These are phyloP conservation scores for Hypoxylon sp. DNA, from an alignment of 2,329 filamentous ascomycete species.

Conservation along the genomic window DNA sequence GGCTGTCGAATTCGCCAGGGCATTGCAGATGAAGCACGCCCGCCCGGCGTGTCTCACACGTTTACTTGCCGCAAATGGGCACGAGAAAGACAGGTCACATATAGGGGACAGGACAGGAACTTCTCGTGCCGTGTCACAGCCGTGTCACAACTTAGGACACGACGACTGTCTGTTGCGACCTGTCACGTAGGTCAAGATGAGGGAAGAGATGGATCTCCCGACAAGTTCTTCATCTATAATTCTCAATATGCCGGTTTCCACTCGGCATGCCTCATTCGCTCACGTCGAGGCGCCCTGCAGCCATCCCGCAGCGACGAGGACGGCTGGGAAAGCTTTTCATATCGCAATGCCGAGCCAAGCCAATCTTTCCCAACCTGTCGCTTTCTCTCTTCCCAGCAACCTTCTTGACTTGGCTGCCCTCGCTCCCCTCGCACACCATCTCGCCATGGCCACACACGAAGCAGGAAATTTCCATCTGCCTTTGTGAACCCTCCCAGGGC, in stretches of 20 bases:
- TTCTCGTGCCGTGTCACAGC: conserved; percentile 17
- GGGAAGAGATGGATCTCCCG: conserved; percentile 36
- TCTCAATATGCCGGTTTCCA: conserved; percentile 32
- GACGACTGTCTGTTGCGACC: conserved; percentile 27
- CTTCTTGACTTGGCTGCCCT: too few relatives aligned
- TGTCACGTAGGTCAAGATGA: conserved; percentile 39
- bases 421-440: conserved; percentile 3
- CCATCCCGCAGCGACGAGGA: conserved; percentile 26
- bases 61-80: conserved; percentile 36
- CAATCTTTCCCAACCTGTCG: conserved; percentile 15
- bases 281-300: conserved; percentile 22
- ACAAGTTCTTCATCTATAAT: conserved; percentile 34
- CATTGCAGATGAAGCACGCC: conserved; percentile 18
- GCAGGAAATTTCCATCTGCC: conserved; percentile 4
- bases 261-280: conserved; percentile 35
- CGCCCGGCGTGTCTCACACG: conserved; percentile 26
- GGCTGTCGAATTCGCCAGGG: conserved; percentile 7
- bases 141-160: conserved; percentile 15
- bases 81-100: conserved; percentile 30
- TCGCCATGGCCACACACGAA: conserved; percentile 7
- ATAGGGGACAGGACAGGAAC: conserved; percentile 11
- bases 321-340: conserved; percentile 24
- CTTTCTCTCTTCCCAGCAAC: background rate
- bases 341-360: conserved; percentile 31
- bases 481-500: conserved; percentile 7